These are phyloP conservation scores for Botrytis cinerea DNA, from an alignment of 2,329 filamentous ascomycete genomes.

Conservation along the genomic window DNA sequence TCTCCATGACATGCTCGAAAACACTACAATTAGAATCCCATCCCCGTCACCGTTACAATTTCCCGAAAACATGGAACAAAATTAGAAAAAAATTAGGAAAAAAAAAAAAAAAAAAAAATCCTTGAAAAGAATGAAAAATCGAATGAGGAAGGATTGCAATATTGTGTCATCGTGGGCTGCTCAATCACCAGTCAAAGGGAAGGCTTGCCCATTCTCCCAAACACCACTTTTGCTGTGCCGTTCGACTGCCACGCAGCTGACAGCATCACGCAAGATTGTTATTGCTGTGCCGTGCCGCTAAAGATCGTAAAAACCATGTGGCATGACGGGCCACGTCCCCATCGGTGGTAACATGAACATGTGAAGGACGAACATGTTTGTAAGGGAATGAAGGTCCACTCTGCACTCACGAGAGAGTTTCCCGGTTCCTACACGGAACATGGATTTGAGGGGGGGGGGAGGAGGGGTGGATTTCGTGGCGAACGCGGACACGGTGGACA, in stretches of 20 bases:
- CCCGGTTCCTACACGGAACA: slow-evolving; percentile 1
- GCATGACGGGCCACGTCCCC: slow-evolving; percentile 18
- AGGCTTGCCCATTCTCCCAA: background rate
- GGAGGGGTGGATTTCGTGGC: background rate
- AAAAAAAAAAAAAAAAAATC: too few relatives aligned
- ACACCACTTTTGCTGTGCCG: slow-evolving; percentile 13
- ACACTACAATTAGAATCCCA: slow-evolving; percentile 2
- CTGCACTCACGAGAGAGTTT: background rate
- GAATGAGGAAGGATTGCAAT: slow-evolving; percentile 8
- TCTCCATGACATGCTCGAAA: background rate
- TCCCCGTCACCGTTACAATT: background rate
- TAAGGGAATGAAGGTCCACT: background rate
- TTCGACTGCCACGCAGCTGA: slow-evolving; percentile 25
- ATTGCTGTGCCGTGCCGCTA: slow-evolving; percentile 25
- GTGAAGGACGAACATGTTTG: background rate
- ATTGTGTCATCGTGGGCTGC: slow-evolving; percentile 19
- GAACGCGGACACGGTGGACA: background rate
- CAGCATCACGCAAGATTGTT: slow-evolving; percentile 26
- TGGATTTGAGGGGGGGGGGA: background rate
- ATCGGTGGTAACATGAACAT: background rate
- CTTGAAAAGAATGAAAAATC: background rate
- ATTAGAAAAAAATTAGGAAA: too few relatives aligned
- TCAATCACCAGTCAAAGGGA: slow-evolving; percentile 8
- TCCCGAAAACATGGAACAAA: background rate
- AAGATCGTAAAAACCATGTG: slow-evolving; percentile 24